phyloP scores from a whole-genome alignment of 208 protist genomes.

The Leishmania lainsoni region DNA sequence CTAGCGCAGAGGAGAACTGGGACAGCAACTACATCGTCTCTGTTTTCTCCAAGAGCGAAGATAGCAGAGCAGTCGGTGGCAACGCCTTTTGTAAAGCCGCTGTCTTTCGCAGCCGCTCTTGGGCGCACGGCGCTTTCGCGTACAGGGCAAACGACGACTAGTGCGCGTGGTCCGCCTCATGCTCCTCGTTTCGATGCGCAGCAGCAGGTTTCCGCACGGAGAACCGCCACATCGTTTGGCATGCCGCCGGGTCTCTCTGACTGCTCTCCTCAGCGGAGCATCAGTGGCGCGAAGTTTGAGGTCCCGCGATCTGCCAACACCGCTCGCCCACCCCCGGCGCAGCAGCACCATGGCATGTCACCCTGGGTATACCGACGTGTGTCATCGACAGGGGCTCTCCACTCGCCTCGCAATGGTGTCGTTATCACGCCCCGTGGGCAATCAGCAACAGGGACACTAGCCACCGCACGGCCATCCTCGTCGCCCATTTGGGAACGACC shows the following conservation, averaged over 20 bases:
- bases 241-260: background rate
- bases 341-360: background rate
- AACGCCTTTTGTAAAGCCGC: background rate
- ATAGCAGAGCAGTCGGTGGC: background rate
- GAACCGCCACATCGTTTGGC: background rate
- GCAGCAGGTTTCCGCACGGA: background rate
- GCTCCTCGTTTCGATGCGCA: background rate
- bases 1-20: background rate
- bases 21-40: background rate
- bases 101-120: background rate
- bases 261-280: background rate
- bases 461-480: background rate
- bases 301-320: background rate
- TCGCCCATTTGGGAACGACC: background rate
- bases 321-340: background rate
- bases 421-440: background rate
- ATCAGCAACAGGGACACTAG: background rate
- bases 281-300: background rate
- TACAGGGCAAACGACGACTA: background rate
- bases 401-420: background rate
- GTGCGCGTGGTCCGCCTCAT: background rate
- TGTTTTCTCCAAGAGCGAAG: background rate
- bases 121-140: background rate
- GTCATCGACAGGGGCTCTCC: background rate
- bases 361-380: background rate